Evolutionary conservation across 2,329 filamentous ascomycete species (phyloP), one percentile per base, ranked within the genome.

Genomic region (Arthrobotrys megalospora): DNA sequence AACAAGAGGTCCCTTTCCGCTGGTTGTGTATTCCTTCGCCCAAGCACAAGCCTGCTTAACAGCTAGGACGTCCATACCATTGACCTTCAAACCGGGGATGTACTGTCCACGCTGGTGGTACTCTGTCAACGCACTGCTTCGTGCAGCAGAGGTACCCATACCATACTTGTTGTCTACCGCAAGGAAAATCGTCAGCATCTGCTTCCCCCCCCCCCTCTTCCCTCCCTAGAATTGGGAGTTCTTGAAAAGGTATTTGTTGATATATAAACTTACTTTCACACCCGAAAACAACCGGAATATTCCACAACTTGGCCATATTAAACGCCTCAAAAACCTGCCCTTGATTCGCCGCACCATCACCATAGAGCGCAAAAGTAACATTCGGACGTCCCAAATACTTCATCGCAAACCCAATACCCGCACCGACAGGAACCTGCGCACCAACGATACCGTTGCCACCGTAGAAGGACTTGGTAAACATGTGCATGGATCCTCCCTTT

Each of bases 101-200:
- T 98, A 99, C 88, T 99, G 96, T 82, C 96, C 96, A 87, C 96
- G 95, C 91, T 98, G 98, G 91, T 99, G 98, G 91, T 99, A 99
- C 86, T 99, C 96, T 85, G 96, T 98, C 85, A 97, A 87, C 83
- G 96, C 96, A 79, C 96, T 95, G 79, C 96, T 94, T 83, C 96
- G 94, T 86, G 92, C 91, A 82, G 96, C 95, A 79, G 96, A 92
- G 80, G 96, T 99, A 87, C 96, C 96, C 96, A 99, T 99, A 86
- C 96, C 96, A 86, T 99, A 99, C 88, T 99, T 99, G 92, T 99
- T 99, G 90, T 99, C 94, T 97, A 38, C 53, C 41, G 10, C 38
- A 14, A 38, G 14, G 34, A 45, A 32, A 21, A 4, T 14, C 7
- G 32, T 58, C 7, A 58, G 52, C 32, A 58, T 12, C 4, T 11